Percentiles rank a stretch among this genome's conserved stretches.
phyloP scores from a whole-genome alignment of 495 filamentous ascomycete genomes.

The Aspergillus nidulans region DNA sequence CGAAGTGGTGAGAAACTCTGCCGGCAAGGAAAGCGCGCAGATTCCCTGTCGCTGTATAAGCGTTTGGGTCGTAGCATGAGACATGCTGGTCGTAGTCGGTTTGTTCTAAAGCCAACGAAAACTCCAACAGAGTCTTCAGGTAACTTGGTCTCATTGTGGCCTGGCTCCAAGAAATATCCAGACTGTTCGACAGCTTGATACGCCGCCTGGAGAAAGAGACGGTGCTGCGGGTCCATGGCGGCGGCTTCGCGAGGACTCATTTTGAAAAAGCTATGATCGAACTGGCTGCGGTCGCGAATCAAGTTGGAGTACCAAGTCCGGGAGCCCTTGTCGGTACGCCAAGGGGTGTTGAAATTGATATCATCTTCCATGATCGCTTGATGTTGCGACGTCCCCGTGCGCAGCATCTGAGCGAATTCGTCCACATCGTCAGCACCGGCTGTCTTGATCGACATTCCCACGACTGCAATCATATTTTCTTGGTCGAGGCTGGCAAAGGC shows the following conservation, averaged over 20 bases:
- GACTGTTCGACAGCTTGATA: constrained; percentile 55
- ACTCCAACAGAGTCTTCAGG: constrained; percentile 24
- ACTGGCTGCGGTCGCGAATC: constrained; percentile 7
- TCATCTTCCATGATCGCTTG: constrained; percentile 24
- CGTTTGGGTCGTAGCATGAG: constrained; percentile 24
- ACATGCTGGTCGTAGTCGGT: constrained; percentile 39
- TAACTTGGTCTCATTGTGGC: constrained; percentile 17
- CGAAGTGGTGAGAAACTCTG: constrained; percentile 42
- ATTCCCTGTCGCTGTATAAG: not conserved
- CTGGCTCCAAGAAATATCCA: constrained; percentile 33
- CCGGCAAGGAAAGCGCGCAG: constrained; percentile 24
- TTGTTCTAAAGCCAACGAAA: constrained; percentile 40
- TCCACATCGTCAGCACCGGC: constrained; percentile 42
- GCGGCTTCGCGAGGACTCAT: constrained; percentile 48
- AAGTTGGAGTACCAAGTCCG: constrained; percentile 11
- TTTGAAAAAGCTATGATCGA: constrained; percentile 51
- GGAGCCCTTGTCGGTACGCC: constrained; percentile 13
- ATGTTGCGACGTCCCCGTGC: constrained; percentile 38
- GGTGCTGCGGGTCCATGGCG: constrained; percentile 40
- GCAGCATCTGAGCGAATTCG: constrained; percentile 40
- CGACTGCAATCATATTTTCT: not conserved
- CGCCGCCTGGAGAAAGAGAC: constrained; percentile 48
- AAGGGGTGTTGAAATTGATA: constrained; percentile 13
- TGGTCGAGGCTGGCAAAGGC: not conserved
- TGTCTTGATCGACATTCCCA: constrained; percentile 35